phyloP scores from a whole-genome alignment of 306 rosid species.

The Begonia loranthoides region DNA sequence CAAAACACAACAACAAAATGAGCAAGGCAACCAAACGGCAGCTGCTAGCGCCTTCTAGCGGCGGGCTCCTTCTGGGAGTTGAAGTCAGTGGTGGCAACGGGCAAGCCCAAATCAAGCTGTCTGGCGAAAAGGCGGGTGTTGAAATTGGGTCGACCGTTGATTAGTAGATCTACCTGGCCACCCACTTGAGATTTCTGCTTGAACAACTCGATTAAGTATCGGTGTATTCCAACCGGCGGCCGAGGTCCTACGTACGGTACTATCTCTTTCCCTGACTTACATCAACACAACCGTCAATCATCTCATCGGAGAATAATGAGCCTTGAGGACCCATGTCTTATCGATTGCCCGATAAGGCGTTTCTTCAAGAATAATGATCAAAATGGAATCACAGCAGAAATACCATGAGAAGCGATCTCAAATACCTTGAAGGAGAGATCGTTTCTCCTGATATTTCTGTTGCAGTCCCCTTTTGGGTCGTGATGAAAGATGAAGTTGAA shows the following conservation, averaged over 20 bases:
- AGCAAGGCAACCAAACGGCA: not conserved
- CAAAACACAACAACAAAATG: not conserved
- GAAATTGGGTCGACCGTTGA: conserved; percentile 30
- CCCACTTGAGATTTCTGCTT: conserved; percentile 47
- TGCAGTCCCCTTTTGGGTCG: no score
- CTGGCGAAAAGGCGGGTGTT: conserved; percentile 58
- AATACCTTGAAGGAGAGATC: no score
- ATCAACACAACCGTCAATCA: no score
- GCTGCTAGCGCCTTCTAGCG: conserved; percentile 11
- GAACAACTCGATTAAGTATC: conserved; percentile 52
- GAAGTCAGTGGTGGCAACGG: conserved; percentile 72
- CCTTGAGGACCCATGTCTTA: no score
- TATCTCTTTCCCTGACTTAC: conserved; percentile 61
- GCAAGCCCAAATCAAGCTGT: conserved; percentile 51
- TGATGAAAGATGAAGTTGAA: no score
- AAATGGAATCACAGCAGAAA: no score
- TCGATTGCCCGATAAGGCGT: no score
- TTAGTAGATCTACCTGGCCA: conserved; percentile 46
- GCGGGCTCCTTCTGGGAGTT: conserved; percentile 80
- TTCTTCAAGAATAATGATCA: no score
- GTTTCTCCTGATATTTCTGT: no score
- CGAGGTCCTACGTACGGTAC: conserved; percentile 50
- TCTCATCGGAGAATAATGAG: no score
- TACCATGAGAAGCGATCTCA: no score
- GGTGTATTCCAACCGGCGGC: conserved; percentile 77